phyloP scores from a whole-genome alignment of 495 filamentous ascomycete species.

The Neurospora africana region DNA sequence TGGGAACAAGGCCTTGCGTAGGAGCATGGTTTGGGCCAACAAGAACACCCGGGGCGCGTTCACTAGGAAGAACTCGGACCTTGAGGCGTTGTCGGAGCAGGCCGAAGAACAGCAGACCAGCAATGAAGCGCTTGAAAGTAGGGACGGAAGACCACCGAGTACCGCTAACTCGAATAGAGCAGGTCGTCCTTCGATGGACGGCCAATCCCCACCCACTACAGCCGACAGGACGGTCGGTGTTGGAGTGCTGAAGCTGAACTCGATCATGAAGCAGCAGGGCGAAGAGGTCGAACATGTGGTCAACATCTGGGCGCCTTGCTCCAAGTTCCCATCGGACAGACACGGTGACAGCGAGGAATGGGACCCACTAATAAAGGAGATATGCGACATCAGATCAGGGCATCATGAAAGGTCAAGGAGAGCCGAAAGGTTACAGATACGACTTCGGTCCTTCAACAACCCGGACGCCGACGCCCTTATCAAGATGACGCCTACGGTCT shows the following conservation, averaged over 20 bases:
- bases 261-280: slow-evolving; percentile 65
- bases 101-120: slow-evolving; percentile 25
- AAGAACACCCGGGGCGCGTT: slow-evolving; percentile 41
- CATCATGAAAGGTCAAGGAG: slow-evolving; percentile 60
- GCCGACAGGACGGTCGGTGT: slow-evolving; percentile 62
- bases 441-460: slow-evolving; percentile 62
- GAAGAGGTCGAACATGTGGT: slow-evolving; percentile 68
- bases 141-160: slow-evolving; percentile 42
- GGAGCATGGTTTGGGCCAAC: slow-evolving; percentile 75
- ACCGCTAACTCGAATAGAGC: slow-evolving; percentile 40
- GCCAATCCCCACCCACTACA: slow-evolving; percentile 26
- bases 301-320: slow-evolving; percentile 62
- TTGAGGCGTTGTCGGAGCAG: slow-evolving; percentile 40
- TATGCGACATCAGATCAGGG: slow-evolving; percentile 61
- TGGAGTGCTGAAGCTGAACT: slow-evolving; percentile 70
- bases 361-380: slow-evolving; percentile 61
- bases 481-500: slow-evolving; percentile 73
- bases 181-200: slow-evolving; percentile 35
- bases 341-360: slow-evolving; percentile 56
- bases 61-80: slow-evolving; percentile 33
- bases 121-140: slow-evolving; percentile 24
- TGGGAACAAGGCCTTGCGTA: slow-evolving; percentile 52
- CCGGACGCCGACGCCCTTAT: slow-evolving; percentile 71
- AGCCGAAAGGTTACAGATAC: slow-evolving; percentile 64
- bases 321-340: slow-evolving; percentile 32